Base-by-base conservation (phyloP, 2,329 filamentous ascomycete species). In the Penicillium palitans region DNA sequence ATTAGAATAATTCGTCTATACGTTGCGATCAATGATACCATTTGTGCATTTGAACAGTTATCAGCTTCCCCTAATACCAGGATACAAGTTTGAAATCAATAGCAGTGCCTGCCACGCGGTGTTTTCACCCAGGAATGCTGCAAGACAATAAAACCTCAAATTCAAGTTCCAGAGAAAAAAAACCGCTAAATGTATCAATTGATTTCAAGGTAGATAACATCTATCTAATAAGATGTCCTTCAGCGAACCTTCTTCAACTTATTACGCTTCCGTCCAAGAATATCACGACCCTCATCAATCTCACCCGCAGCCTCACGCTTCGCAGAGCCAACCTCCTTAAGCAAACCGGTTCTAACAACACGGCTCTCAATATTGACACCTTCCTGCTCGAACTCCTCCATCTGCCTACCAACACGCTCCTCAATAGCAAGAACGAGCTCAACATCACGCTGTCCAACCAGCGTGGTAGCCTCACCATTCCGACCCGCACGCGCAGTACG, bases 251-350 rank as follows among this genome's bases (percentile, higher is more conserved):
- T 78, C 67, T 78, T 78, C 64, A 80, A 59, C 68, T 75, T 79
- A 60, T 76, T 81, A 66, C 79, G 80, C 65, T 85, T 80, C 80
- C 96, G 95, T n/a, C 95, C 95, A 56, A 90, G 86, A 6, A 97
- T 91, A 77, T 98, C 93, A 68, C 89, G 88, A 12, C 90, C 89
- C 76, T 98, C 91, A 73, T 97, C 95, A 64, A 98, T 91, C 76
- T 96, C 91, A 67, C 97, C 76, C 73, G 93, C 73, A 0, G 93
- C 95, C 77, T 97, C 92, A 57, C 93, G 84, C 83, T 96, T 97
- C 84, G 93, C 96, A 80, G 96, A 90, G n/a, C 90, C 89, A 6
- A 99, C 95, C 46, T 91, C 75, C 82, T 96, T 97, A 71, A 99
- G 78, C 37, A 76, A 66, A 10, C 88, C 87, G 63, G 96, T 93